These are phyloP conservation scores for Phytophthora sansomeana DNA, from an alignment of 352 stramenopile species.

Conservation along the genomic window DNA sequence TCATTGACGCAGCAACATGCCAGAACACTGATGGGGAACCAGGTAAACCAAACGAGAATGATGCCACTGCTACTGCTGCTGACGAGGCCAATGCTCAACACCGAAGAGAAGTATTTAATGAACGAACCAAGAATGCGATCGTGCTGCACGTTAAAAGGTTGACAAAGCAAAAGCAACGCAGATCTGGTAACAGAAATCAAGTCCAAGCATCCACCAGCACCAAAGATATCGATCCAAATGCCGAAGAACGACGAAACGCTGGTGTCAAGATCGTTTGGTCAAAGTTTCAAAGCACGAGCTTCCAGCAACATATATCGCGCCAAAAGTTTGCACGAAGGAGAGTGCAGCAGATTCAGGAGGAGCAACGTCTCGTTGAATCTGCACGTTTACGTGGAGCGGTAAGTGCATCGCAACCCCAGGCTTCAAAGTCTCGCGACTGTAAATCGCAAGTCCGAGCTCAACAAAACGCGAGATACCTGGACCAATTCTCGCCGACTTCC, in stretches of 20 bases:
- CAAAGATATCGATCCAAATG: neutral
- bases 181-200: neutral
- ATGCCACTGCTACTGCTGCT: neutral
- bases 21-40: neutral
- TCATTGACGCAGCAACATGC: neutral
- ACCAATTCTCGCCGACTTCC: conserved; percentile 32
- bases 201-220: neutral
- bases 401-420: neutral
- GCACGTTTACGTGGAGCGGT: conserved; percentile 34
- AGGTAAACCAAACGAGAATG: neutral
- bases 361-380: conserved; percentile 31
- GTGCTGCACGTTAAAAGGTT: conserved; percentile 27
- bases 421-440: conserved; percentile 1
- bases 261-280: conserved; percentile 38
- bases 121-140: conserved; percentile 32
- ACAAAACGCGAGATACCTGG: conserved; percentile 34
- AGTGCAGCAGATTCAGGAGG: conserved; percentile 29
- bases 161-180: conserved; percentile 8
- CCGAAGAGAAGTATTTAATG: conserved; percentile 13
- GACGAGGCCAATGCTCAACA: neutral
- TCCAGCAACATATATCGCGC: conserved; percentile 62
- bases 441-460: neutral
- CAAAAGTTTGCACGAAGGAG: conserved; percentile 52
- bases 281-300: conserved; percentile 62
- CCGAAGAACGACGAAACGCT: neutral